Evolutionary conservation across 768 basidiomycete genomes (phyloP).

Genomic region (Psilocybe cyanescens): DNA sequence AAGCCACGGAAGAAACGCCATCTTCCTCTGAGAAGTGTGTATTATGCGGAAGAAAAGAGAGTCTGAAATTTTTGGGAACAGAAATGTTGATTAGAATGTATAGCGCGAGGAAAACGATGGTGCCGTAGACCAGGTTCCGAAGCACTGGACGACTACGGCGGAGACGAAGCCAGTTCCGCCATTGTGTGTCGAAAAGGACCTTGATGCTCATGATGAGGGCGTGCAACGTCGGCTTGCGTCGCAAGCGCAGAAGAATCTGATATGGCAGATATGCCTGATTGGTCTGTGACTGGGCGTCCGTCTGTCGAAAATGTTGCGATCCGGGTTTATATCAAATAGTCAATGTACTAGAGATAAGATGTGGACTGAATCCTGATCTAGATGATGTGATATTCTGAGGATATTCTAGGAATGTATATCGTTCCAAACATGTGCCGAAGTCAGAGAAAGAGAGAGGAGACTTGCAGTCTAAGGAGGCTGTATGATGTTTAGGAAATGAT

Average conservation of each 20-base stretch:
- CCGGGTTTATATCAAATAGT: neutral
- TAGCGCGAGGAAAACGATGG: conserved; percentile 28
- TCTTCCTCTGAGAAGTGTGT: conserved; percentile 9
- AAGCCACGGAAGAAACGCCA: conserved; percentile 35
- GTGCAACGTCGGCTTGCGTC: neutral
- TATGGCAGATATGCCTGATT: neutral
- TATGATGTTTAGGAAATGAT: neutral
- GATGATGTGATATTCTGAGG: neutral
- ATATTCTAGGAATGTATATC: neutral
- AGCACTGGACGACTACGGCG: conserved; percentile 30
- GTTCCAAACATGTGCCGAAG: neutral
- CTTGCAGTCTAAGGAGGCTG: neutral
- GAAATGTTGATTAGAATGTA: conserved; percentile 30
- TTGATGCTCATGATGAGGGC: neutral
- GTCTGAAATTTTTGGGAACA: conserved; percentile 8
- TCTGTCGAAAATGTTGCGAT: neutral
- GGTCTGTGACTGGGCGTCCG: neutral
- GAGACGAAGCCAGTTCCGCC: conserved; percentile 11
- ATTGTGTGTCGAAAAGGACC: neutral
- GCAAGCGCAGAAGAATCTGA: neutral
- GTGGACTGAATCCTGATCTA: neutral
- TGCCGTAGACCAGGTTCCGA: conserved; percentile 33
- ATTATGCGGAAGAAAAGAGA: conserved; percentile 15
- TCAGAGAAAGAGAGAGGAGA: neutral
- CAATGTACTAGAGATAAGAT: neutral